Base-by-base conservation (phyloP, 2,329 filamentous ascomycete genomes). In the Neonectria magnoliae region DNA sequence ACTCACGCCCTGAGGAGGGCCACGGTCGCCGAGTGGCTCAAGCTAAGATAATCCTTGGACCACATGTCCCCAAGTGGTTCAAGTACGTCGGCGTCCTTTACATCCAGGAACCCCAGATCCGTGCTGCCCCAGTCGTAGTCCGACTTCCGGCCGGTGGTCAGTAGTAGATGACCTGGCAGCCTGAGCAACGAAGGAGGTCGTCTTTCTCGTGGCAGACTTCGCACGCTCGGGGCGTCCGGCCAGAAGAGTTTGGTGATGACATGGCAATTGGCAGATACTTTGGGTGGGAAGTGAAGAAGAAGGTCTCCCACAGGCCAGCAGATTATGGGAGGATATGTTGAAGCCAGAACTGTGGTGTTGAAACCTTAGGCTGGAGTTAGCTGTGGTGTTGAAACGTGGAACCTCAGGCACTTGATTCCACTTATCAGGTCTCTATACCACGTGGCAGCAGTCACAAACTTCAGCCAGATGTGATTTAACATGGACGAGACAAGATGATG, bases 131-230 rank as follows among this genome's bases (percentile, higher is more conserved):
- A 73, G 47, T 73, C 68, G 29, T 74, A 71, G 14, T 72, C 20
- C 0, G 22, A 22, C 22, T 22, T 22, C 22, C 4, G 22, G 22
- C 22, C 22, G 22, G 22, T 22, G 4, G 22, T 22, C n/a, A 87
- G 74, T 87, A 87, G 42, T 73, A 72, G 56, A 81, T 75, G 1
- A 77, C 79, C 45, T 75, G 78, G 73, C 84, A 87, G 5, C 72
- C 78, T 4, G 73, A 64, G 66, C 84, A 87, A 56, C 73, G 77
- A 5, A 73, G 71, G 31, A 70, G 25, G 18, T 31, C n/a, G 27
- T 61, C 54, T 33, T 14, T 64, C 10, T 48, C 4, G 20, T 20
- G 44, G 38, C 72, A 75, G 22, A 71, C 22, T 2, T 66, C 66
- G 51, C 73, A 75, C 1, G 50, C 60, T 6, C 63, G 57, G 2